Evolutionary conservation across 176 grass and related monocot genomes (phyloP), one percentile per base, ranked within the genome.

Genomic region (Phragmites australis): DNA sequence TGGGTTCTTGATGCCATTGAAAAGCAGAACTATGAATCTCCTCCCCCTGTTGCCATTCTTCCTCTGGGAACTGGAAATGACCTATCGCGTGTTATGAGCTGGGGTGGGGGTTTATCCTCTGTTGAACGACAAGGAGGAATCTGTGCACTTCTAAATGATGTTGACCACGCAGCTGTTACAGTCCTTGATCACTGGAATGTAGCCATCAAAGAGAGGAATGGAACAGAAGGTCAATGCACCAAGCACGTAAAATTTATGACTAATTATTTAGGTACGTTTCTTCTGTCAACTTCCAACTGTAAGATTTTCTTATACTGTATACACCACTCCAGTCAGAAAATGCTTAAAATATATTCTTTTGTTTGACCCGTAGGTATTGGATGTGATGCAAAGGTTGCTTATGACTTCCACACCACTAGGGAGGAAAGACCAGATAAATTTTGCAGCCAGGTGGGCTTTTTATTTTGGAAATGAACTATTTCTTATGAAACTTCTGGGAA

Each of bases 341-440:
- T 76, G 29, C 46, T 78, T 8, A 83, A 48, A 62, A 18, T 82
- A 10, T 39, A 32, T 54, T 68, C 16, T 74, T 90, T 63, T 6
- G 79, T 52, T 73, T 68, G 63, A 23, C 8, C 9, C 46, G 42
- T 84, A 97, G 94, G 94, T 82, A 87, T 97, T 67, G 94, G 94
- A 77, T 97, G 94, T 83, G 94, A 97, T 92, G 94, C 94, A 70
- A 97, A 94, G 70, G 94, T 97, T 66, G 94, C 94, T 63, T 94
- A 97, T 74, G 92, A 92, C 29, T 94, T 97, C 75, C 94, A 97
- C 59, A 90, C 85, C 43, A 90, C 77, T 37, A 82, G 94, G 57
- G 94, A 97, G 80, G 91, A 97, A 80, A 92, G 60, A 75, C 92
- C 94, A 22, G 83, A 94, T 81, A 81, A 92, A 85, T 97, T 97